These are phyloP conservation scores for Botrytis pseudocinerea DNA, from an alignment of 2,329 filamentous ascomycete genomes.

Conservation along the genomic window DNA sequence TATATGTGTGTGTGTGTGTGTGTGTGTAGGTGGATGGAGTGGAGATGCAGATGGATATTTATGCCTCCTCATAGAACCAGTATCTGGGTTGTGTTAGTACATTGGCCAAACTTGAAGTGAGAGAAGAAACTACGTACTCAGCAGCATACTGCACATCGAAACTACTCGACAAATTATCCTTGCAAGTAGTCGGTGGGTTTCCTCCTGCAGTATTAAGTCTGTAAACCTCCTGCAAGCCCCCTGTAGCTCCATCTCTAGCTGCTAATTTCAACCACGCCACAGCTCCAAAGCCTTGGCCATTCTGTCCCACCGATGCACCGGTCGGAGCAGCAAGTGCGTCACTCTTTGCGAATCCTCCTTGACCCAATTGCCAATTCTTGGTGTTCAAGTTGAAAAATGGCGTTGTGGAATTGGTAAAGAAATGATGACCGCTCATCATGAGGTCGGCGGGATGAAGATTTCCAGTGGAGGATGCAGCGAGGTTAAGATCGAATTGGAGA, in stretches of 20 bases:
- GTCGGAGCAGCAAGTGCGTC: constrained; percentile 62
- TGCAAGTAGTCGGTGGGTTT: constrained; percentile 70
- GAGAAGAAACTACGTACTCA: constrained; percentile 64
- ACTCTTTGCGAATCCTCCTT: constrained; percentile 63
- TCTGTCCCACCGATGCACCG: constrained; percentile 57
- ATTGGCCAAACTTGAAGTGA: not conserved
- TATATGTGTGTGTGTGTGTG: not conserved
- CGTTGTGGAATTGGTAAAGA: constrained; percentile 69
- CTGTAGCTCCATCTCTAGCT: constrained; percentile 55
- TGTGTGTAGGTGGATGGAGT: not conserved
- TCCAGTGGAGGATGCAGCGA: constrained; percentile 32
- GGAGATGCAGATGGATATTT: not conserved
- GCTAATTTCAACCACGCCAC: constrained; percentile 80
- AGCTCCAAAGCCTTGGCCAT: constrained; percentile 60
- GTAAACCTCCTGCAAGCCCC: constrained; percentile 73
- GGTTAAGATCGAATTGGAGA: constrained; percentile 62
- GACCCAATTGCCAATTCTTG: constrained; percentile 53
- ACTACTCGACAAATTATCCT: constrained; percentile 54
- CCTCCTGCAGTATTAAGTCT: constrained; percentile 83
- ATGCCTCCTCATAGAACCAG: constrained; percentile 36
- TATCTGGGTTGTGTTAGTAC: constrained; percentile 32
- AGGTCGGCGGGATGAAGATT: constrained; percentile 58
- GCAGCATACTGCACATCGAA: constrained; percentile 82
- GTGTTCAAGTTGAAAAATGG: constrained; percentile 80
- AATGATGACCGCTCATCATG: constrained; percentile 74